A percentile compares a stretch with the other conserved stretches of the same genome.
phyloP scores from a whole-genome alignment of 306 rosid genomes.

The Prunus davidiana region DNA sequence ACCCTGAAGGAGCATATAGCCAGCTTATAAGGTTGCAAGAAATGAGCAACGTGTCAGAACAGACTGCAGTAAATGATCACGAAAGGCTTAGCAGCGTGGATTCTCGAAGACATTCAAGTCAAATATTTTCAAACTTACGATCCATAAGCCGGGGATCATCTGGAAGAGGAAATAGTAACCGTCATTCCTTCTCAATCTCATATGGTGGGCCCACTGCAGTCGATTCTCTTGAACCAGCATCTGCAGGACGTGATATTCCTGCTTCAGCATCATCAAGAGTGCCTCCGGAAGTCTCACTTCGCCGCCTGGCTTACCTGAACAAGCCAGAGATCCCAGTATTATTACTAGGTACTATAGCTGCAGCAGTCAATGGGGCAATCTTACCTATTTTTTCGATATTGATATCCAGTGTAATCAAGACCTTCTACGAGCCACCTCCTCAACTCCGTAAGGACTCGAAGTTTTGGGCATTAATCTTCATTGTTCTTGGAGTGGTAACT shows the following conservation, averaged over 20 bases:
- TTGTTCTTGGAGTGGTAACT: slow-evolving; percentile 38
- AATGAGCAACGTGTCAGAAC: slow-evolving; percentile 16
- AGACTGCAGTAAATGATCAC: not conserved
- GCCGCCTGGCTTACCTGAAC: slow-evolving; percentile 64
- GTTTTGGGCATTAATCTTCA: slow-evolving; percentile 60
- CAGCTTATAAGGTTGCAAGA: slow-evolving; percentile 66
- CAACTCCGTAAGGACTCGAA: slow-evolving; percentile 53
- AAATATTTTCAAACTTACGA: slow-evolving; percentile 21
- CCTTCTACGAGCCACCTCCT: slow-evolving; percentile 60
- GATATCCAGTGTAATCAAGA: slow-evolving; percentile 40
- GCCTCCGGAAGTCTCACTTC: slow-evolving; percentile 42
- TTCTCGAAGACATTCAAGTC: not conserved
- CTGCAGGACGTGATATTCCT: slow-evolving; percentile 22
- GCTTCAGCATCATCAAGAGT: slow-evolving; percentile 18
- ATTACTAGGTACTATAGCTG: slow-evolving; percentile 57
- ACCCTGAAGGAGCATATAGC: slow-evolving; percentile 62
- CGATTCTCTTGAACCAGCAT: slow-evolving; percentile 28
- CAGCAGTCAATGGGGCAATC: slow-evolving; percentile 47
- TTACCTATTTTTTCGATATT: slow-evolving; percentile 50
- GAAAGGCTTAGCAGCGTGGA: not conserved
- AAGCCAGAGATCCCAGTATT: slow-evolving; percentile 70
- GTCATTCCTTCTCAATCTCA: slow-evolving; percentile 43
- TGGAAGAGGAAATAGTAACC: slow-evolving; percentile 45
- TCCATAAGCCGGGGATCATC: slow-evolving; percentile 59
- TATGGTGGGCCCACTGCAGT: slow-evolving; percentile 33